These are phyloP conservation scores for Jacaranda copaia DNA, from an alignment of 257 asterid genomes.

Conservation along the genomic window DNA sequence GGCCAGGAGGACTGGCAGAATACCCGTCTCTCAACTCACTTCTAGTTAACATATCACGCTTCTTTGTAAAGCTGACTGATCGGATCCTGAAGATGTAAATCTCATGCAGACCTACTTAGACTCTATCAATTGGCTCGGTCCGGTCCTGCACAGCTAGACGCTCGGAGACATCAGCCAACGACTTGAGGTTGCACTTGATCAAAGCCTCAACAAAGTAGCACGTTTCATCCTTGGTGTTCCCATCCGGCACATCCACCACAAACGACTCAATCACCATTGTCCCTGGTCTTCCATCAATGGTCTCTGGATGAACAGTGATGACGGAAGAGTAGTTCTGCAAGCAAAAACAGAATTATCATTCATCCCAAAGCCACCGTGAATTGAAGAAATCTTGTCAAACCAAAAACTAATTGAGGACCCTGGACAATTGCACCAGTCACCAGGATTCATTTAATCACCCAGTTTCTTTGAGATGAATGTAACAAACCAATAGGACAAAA, in stretches of 20 bases:
- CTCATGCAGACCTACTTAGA: constrained; percentile 26
- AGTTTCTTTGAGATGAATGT: constrained; percentile 8
- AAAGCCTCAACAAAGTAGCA: constrained; percentile 85
- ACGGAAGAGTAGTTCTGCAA: constrained; percentile 85
- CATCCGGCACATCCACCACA: constrained; percentile 87
- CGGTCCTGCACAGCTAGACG: constrained; percentile 71
- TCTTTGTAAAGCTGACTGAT: constrained; percentile 34
- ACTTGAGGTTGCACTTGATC: constrained; percentile 87
- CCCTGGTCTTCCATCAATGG: constrained; percentile 78
- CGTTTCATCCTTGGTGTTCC: constrained; percentile 85
- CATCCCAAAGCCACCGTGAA: not conserved
- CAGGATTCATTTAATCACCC: not conserved
- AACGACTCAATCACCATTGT: constrained; percentile 88
- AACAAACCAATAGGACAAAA: not conserved
- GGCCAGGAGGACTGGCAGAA: constrained; percentile 42
- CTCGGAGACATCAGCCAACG: constrained; percentile 87
- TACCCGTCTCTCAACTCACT: constrained; percentile 54
- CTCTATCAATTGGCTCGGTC: constrained; percentile 60
- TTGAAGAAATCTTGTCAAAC: not conserved
- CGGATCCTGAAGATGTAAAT: constrained; percentile 33
- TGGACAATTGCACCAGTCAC: not conserved
- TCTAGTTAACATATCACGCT: constrained; percentile 32
- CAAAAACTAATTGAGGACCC: too few relatives aligned
- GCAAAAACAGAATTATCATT: not conserved
- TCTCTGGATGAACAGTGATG: constrained; percentile 78